Evolutionary conservation across 768 basidiomycete species (phyloP).

Genomic region (Suillus discolor): DNA sequence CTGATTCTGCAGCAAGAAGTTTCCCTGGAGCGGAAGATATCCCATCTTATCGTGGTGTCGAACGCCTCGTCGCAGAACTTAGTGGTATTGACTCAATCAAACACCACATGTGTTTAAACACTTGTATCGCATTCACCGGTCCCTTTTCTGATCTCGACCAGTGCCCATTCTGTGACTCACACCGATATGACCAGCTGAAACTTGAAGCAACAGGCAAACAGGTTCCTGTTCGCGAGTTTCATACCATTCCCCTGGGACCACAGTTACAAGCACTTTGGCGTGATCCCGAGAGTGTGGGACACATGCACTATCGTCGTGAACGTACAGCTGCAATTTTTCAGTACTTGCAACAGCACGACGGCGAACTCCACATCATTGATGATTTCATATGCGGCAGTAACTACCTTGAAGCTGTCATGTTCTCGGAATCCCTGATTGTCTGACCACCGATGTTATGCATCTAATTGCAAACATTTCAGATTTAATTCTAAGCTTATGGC

Average conservation of each 20-base stretch:
- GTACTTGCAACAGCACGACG: not conserved
- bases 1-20: not conserved
- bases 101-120: conserved; percentile 30
- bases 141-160: conserved; percentile 14
- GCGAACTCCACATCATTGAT: not conserved
- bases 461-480: conserved; percentile 30
- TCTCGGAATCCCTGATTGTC: conserved; percentile 36
- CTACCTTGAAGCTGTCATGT: conserved; percentile 12
- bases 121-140: conserved; percentile 27
- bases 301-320: conserved; percentile 12
- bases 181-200: conserved; percentile 1
- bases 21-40: not conserved
- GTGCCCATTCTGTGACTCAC: conserved; percentile 34
- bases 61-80: conserved; percentile 3
- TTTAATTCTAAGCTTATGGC: conserved; percentile 26
- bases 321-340: conserved; percentile 4
- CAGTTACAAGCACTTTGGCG: conserved; percentile 43
- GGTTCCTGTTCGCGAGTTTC: conserved; percentile 12
- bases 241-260: conserved; percentile 26
- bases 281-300: not conserved
- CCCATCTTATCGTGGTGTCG: not conserved
- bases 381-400: conserved; percentile 1
- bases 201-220: conserved; percentile 7
- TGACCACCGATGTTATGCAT: conserved; percentile 47
- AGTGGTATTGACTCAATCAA: conserved; percentile 14